Conservation (phyloP, 768 basidiomycete genomes). For the Imleria badia region DNA sequence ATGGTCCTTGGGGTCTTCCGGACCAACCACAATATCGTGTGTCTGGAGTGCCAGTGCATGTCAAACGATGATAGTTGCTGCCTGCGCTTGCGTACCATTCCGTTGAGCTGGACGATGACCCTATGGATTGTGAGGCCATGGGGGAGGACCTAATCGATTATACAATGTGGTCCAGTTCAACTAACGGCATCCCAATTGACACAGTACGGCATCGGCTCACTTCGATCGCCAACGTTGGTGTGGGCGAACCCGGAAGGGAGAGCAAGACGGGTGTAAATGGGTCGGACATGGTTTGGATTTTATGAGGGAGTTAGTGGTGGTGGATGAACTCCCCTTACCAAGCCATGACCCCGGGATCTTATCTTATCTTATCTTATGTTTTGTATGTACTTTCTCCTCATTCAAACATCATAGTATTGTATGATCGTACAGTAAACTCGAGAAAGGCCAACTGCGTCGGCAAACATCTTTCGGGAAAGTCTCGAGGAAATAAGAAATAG, state of each 20-base stretch:
- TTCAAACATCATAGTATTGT: too few relatives aligned
- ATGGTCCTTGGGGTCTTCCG: constrained; percentile 61
- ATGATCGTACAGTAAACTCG: too few relatives aligned
- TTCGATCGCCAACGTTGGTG: constrained; percentile 64
- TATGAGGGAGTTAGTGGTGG: not conserved
- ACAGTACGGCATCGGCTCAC: constrained; percentile 32
- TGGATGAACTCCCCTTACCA: not conserved
- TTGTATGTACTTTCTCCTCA: too few relatives aligned
- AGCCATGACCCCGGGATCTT: not conserved
- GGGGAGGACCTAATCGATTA: constrained; percentile 52
- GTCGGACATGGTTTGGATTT: constrained; percentile 30
- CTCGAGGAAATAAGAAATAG: too few relatives aligned
- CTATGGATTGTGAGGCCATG: constrained; percentile 69
- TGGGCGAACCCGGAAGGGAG: constrained; percentile 47
- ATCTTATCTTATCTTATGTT: constrained; percentile 14
- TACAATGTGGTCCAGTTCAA: not conserved
- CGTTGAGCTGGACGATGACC: constrained; percentile 62
- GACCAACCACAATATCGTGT: constrained; percentile 76
- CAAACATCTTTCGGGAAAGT: too few relatives aligned
- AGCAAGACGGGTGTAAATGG: constrained; percentile 53
- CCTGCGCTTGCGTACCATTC: constrained; percentile 41
- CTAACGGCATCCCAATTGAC: not conserved
- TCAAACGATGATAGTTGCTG: not conserved
- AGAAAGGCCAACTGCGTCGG: too few relatives aligned
- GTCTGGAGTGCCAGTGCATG: constrained; percentile 42